Conservation (phyloP, 2,329 filamentous ascomycete species). For the Exserohilum rostratum region DNA sequence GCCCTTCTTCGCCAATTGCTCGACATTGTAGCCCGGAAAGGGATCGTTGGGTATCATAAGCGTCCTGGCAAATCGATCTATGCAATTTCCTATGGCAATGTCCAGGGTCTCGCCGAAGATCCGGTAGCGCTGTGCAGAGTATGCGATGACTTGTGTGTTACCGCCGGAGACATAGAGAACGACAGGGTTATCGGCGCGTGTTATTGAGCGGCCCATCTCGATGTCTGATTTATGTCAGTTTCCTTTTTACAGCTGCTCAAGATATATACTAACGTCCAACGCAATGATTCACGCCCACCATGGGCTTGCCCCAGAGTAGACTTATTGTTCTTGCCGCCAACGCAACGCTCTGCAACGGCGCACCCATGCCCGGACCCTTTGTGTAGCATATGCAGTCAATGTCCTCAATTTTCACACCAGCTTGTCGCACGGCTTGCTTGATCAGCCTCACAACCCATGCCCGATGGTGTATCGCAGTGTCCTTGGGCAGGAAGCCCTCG, state of each 20-base stretch:
- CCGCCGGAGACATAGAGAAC: constrained; percentile 95
- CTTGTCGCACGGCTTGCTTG: constrained; percentile 75
- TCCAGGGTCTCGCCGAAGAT: constrained; percentile 98
- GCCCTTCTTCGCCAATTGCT: constrained; percentile 82
- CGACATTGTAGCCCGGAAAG: constrained; percentile 96
- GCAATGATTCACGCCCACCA: constrained; percentile 97
- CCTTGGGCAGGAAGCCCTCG: constrained; percentile 93
- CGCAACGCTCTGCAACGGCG: constrained; percentile 84
- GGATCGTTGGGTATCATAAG: constrained; percentile 93
- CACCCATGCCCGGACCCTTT: constrained; percentile 94
- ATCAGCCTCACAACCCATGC: constrained; percentile 82
- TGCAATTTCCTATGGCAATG: constrained; percentile 96
- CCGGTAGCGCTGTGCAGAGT: constrained; percentile 90
- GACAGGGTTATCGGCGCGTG: constrained; percentile 86
- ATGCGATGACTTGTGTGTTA: constrained; percentile 98
- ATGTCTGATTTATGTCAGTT: constrained; percentile 63
- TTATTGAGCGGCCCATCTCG: constrained; percentile 96
- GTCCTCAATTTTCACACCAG: constrained; percentile 60
- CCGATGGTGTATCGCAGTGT: constrained; percentile 92
- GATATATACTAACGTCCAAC: constrained; percentile 69
- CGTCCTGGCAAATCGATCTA: constrained; percentile 93
- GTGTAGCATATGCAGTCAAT: constrained; percentile 96
- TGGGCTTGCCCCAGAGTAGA: constrained; percentile 83
- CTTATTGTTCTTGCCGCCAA: constrained; percentile 81
- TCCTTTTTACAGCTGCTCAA: not conserved